Evolutionary conservation across 495 filamentous ascomycete genomes (phyloP), one percentile per base, ranked within the genome.

Genomic region (Penicillium herquei): DNA sequence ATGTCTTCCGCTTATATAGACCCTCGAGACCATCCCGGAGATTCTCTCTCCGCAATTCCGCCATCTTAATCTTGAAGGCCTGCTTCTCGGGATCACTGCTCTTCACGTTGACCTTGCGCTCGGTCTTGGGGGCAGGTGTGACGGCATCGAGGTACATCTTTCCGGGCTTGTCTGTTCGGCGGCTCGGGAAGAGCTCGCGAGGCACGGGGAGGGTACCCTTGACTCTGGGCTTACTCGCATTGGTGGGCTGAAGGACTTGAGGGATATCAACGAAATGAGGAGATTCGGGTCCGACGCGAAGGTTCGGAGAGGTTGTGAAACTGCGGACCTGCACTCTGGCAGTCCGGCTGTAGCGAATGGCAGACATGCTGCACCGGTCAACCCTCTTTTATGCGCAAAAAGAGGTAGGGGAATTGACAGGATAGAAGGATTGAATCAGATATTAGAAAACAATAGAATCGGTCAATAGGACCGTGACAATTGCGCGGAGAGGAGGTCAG

Each of bases 211-310:
- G 83, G 18, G 81, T 80, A 66, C 89, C 89, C 73, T 90, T 90
- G 54, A 88, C 76, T 52, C 64, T 72, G 16, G 65, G 74, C 40
- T 78, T 78, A 8, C 64, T 58, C 8, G 69, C 66, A 12, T 72
- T 70, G 63, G 67, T 53, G 3, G 85, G 78, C 62, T 83, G 79
- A 7, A 79, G 52, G 14, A 69, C 61, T 41, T 62, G 70, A 33
- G 89, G 89, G 40, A 91, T 71, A 56, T 89, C 81, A 66, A 92
- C 84, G 75, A 84, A 92, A 53, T 80, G 79, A 55, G 89, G 89
- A 41, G 84, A 88, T 64, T 90, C 87, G 13, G 89, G 89, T 9
- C 72, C 76, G 45, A 74, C 68, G 60, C 74, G 70, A 58, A 69
- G 70, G 42, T 47, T 64, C 48, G 74, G 53, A 10, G 73, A 69